Evolutionary conservation across 371 early-diverging fungal species (phyloP).

Genomic region (Mortierella sp.): DNA sequence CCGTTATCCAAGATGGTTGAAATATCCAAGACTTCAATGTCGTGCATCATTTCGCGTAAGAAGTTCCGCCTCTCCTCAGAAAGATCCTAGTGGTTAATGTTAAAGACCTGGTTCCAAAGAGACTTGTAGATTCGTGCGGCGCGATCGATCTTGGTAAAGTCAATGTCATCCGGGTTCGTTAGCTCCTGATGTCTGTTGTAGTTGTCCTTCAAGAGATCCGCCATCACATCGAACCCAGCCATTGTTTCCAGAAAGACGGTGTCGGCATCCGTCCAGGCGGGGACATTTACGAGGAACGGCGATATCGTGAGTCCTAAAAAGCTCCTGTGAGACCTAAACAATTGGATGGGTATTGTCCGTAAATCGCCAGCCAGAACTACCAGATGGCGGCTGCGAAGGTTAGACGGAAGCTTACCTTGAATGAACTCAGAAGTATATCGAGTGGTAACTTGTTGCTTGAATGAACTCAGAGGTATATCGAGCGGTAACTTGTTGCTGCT

Average conservation of each 20-base stretch:
- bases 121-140: slow-evolving; percentile 37
- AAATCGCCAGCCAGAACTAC: not conserved
- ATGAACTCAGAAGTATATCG: too few species aligned
- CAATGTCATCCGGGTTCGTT: slow-evolving; percentile 12
- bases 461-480: too few species aligned
- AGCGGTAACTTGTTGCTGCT: not conserved
- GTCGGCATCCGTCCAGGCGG: slow-evolving; percentile 42
- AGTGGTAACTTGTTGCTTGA: too few species aligned
- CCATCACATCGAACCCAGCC: slow-evolving; percentile 23
- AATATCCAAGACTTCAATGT: slow-evolving; percentile 63
- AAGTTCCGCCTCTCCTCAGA: slow-evolving; percentile 51
- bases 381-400: too few species aligned
- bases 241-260: slow-evolving; percentile 27
- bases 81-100: slow-evolving; percentile 69
- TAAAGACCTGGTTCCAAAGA: slow-evolving; percentile 65
- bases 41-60: slow-evolving; percentile 55
- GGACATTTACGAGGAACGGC: slow-evolving; percentile 39
- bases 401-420: too few species aligned
- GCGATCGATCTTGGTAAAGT: slow-evolving; percentile 26
- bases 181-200: slow-evolving; percentile 15
- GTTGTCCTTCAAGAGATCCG: slow-evolving; percentile 18
- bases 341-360: not conserved
- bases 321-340: slow-evolving; percentile 33
- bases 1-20: slow-evolving; percentile 59
- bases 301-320: slow-evolving; percentile 40